These are phyloP conservation scores for Lithocarpus polystachyus DNA, from an alignment of 306 rosid species.

Conservation along the genomic window DNA sequence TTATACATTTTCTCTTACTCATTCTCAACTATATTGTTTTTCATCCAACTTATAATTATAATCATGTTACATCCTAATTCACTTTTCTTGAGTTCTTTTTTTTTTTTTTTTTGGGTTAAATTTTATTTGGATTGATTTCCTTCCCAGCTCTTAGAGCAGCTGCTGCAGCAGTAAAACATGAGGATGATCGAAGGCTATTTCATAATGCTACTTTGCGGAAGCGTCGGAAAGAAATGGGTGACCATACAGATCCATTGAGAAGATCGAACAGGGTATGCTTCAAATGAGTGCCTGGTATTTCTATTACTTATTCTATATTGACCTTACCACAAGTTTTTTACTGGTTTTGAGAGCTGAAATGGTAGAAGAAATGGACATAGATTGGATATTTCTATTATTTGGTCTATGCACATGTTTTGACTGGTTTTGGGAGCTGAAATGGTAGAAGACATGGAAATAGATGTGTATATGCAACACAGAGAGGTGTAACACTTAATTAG, in stretches of 20 bases:
- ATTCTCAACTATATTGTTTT: slow-evolving; percentile 13
- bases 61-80: background rate
- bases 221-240: slow-evolving; percentile 92
- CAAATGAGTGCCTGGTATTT: slow-evolving; percentile 14
- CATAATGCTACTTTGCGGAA: slow-evolving; percentile 87
- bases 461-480: background rate
- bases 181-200: slow-evolving; percentile 89
- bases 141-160: slow-evolving; percentile 90
- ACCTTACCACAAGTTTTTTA: slow-evolving; percentile 9
- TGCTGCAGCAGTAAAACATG: slow-evolving; percentile 87
- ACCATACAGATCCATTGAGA: slow-evolving; percentile 70
- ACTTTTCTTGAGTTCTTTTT: slow-evolving; percentile 1
- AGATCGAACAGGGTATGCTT: slow-evolving; percentile 71
- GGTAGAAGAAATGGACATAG: background rate
- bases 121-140: slow-evolving; percentile 28
- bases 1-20: background rate
- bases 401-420: slow-evolving; percentile 9
- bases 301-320: slow-evolving; percentile 4
- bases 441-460: background rate
- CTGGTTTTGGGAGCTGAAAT: background rate
- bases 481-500: background rate
- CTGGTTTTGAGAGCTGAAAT: background rate
- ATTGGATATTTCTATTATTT: background rate
- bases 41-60: slow-evolving; percentile 10
- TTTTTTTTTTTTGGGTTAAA: background rate